Base-by-base conservation (phyloP, 768 basidiomycete genomes). In the Pilatotrama ljubarskyi region DNA sequence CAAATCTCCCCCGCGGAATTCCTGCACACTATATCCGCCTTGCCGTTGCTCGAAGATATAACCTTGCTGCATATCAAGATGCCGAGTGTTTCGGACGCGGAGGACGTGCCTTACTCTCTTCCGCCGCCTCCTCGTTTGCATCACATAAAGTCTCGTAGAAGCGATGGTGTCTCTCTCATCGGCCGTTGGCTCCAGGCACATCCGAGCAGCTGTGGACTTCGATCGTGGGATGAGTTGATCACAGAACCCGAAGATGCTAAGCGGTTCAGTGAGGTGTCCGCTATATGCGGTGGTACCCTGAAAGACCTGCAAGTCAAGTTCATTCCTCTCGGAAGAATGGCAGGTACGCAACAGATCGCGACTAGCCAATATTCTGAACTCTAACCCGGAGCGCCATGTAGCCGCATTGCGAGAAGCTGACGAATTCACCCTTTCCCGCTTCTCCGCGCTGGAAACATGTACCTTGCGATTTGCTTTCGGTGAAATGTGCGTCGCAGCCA, bases 401-500 rank as follows among this genome's bases (percentile, higher is more conserved):
- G 64, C 11, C 8, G 46, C 37, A 5, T 25, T 62, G 11, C 32
- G 25, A 5, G 58, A 37, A 5, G 17, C 5, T 13, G 42, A 29
- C 5, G n/a, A n/a, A n/a, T 58, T 70, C 50, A 51, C 61, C 3
- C 50, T 70, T 4, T 49, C 55, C 0, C 26, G 25, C 13, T 69
- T 63, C 46, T 36, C 51, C 1, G 47, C 37, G 14, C 59, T 72
- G 8, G 68, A 64, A 18, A 24, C 61, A 13, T 68, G 65, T 46
- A 55, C 37, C 15, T 51, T 72, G 1, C 54, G 52, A 1, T 64
- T 72, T 41, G 55, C 53, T 10, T 56, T 67, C 48, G 57, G 51
- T 29, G 67, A 68, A 58, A 69, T 71, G 70, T 68, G 64, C 55
- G 68, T 69, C 36, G 53, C 63, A 5, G 59, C 56, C 24, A 69